phyloP scores from a whole-genome alignment of 305 asterid genomes.

The Fraxinus paxiana region DNA sequence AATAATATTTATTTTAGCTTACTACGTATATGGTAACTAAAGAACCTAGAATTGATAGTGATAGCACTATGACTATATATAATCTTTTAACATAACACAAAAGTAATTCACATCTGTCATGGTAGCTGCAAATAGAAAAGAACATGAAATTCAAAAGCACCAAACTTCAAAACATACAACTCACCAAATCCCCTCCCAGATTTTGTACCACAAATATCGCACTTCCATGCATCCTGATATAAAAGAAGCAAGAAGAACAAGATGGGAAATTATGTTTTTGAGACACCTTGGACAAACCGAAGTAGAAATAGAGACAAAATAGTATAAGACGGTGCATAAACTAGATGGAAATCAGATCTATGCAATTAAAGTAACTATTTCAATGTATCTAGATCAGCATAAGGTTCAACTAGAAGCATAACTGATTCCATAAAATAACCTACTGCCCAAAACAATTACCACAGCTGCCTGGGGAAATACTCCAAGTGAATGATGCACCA shows the following conservation, averaged over 20 bases:
- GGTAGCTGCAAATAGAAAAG: not conserved
- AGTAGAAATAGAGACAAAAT: constrained; percentile 1
- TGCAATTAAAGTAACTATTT: not conserved
- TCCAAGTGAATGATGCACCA: constrained; percentile 82
- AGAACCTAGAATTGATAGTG: not conserved
- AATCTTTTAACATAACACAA: not conserved
- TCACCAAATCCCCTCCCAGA: constrained; percentile 97
- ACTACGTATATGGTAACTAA: not conserved
- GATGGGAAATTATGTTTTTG: constrained; percentile 7
- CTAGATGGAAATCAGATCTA: not conserved
- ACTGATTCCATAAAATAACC: constrained; percentile 11
- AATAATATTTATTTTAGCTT: not conserved
- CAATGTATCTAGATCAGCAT: not conserved
- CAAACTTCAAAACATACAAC: constrained; percentile 20
- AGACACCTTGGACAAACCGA: not conserved
- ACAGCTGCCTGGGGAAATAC: constrained; percentile 85
- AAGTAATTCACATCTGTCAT: not conserved
- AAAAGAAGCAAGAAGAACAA: constrained; percentile 1
- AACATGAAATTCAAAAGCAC: not conserved
- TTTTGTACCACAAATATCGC: constrained; percentile 85
- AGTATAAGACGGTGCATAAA: not conserved
- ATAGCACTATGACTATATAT: not conserved
- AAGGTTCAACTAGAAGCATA: constrained; percentile 6
- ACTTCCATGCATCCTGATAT: constrained; percentile 86
- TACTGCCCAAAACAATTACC: constrained; percentile 45